Conservation (phyloP, 352 stramenopile genomes). For the Phytophthora sansomeana region DNA sequence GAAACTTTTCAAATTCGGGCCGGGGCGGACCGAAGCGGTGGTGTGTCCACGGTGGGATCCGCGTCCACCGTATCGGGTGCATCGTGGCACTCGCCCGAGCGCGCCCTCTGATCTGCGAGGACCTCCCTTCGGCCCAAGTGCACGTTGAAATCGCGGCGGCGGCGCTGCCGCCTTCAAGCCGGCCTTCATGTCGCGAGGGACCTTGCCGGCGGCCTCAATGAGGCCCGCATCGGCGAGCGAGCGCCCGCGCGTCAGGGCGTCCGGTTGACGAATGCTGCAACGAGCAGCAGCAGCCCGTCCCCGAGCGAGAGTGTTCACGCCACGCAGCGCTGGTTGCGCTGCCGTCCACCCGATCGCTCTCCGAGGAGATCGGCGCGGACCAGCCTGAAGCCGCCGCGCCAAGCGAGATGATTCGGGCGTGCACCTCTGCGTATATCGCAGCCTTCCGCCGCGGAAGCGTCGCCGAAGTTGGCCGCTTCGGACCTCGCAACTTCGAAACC, state of each 20-base stretch:
- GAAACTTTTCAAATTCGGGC: constrained; percentile 1
- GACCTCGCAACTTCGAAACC: constrained; percentile 1
- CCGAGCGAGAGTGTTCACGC: too few relatives aligned
- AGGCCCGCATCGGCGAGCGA: neutral
- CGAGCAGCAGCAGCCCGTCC: neutral
- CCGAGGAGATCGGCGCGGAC: too few relatives aligned
- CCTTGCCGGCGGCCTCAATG: constrained; percentile 3
- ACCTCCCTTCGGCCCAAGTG: neutral
- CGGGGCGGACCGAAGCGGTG: constrained; percentile 17
- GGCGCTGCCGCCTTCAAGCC: constrained; percentile 21
- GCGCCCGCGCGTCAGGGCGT: constrained; percentile 5
- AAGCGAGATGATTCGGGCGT: constrained; percentile 24
- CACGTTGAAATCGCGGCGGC: constrained; percentile 25
- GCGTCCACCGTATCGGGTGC: constrained; percentile 1
- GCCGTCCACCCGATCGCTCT: too few relatives aligned
- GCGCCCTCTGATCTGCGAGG: neutral
- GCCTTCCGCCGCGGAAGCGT: constrained; percentile 10
- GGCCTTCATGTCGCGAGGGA: constrained; percentile 38
- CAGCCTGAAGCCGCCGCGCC: neutral
- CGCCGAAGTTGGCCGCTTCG: constrained; percentile 6
- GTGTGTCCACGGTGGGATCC: constrained; percentile 20
- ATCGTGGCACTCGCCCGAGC: neutral
- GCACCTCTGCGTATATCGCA: constrained; percentile 20
- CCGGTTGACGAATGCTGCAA: neutral
- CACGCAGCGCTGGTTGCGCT: too few relatives aligned